Evolutionary conservation across 495 filamentous ascomycete species (phyloP).

Genomic region (Trichodelitschia bisporula): DNA sequence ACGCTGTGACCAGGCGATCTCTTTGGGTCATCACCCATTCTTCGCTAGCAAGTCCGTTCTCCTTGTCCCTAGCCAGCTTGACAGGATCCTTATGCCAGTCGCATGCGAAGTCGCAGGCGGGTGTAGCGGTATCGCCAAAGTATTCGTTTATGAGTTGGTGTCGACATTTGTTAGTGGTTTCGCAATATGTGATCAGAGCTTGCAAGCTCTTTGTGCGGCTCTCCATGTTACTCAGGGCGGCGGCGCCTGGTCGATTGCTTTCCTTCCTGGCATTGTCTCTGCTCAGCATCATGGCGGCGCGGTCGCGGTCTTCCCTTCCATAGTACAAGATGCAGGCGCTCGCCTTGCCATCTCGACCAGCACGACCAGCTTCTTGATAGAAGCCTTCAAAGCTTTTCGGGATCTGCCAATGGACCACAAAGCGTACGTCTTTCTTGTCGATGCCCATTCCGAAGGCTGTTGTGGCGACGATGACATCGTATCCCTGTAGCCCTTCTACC

Average conservation of each 20-base stretch:
- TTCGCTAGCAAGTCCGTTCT: slow-evolving; percentile 35
- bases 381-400: slow-evolving; percentile 86
- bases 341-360: slow-evolving; percentile 71
- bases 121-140: slow-evolving; percentile 42
- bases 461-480: slow-evolving; percentile 81
- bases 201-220: slow-evolving; percentile 14
- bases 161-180: slow-evolving; percentile 44
- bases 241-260: slow-evolving; percentile 3
- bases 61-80: slow-evolving; percentile 36
- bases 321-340: slow-evolving; percentile 76
- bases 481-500: slow-evolving; percentile 47
- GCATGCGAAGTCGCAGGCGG: slow-evolving; percentile 61
- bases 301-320: slow-evolving; percentile 56
- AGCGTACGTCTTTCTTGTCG: slow-evolving; percentile 79
- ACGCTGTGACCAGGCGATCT: too few species aligned
- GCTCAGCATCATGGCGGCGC: slow-evolving; percentile 24
- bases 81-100: slow-evolving; percentile 63
- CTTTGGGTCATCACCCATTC: too few species aligned
- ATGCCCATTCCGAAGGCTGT: slow-evolving; percentile 97
- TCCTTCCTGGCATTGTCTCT: slow-evolving; percentile 7
- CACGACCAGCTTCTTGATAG: slow-evolving; percentile 86
- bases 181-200: slow-evolving; percentile 52
- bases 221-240: slow-evolving; percentile 25
- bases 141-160: slow-evolving; percentile 57
- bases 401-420: slow-evolving; percentile 81